Conservation (phyloP, 345 rosid species). For the Gossypium stocksii region DNA sequence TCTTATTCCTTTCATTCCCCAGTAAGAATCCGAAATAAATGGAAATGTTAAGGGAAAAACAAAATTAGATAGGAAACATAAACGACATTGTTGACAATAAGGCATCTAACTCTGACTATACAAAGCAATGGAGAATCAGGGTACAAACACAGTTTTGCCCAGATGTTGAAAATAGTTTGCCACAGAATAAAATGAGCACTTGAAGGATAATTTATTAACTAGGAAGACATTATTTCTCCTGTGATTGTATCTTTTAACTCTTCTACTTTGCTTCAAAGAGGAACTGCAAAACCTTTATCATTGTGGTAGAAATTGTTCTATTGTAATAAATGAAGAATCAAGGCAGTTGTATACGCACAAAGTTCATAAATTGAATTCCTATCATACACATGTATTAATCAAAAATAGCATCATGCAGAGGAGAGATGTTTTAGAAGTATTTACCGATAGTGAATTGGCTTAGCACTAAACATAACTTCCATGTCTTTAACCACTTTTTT, state of each 20-base stretch:
- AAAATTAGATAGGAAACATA: background rate
- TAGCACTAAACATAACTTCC: conserved; percentile 17
- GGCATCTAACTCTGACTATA: background rate
- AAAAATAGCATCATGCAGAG: conserved; percentile 7
- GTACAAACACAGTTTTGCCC: background rate
- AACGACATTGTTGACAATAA: background rate
- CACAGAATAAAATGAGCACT: background rate
- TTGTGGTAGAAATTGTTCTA: background rate
- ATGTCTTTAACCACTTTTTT: conserved; percentile 20
- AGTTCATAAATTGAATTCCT: background rate
- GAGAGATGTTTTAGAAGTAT: conserved; percentile 8
- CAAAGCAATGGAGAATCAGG: background rate
- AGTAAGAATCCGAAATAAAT: background rate
- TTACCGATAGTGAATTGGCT: conserved; percentile 32
- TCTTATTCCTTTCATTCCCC: background rate
- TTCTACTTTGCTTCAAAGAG: background rate
- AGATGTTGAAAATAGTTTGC: background rate
- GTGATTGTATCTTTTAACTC: conserved; percentile 1
- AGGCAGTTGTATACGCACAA: background rate
- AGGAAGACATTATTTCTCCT: conserved; percentile 7
- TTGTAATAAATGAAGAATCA: background rate
- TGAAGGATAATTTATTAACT: background rate
- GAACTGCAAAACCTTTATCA: conserved; percentile 3
- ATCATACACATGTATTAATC: too few species aligned
- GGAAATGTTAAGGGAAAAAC: background rate